These are phyloP conservation scores for Pisolithus sp. DNA, from an alignment of 768 basidiomycete genomes.

Conservation along the genomic window DNA sequence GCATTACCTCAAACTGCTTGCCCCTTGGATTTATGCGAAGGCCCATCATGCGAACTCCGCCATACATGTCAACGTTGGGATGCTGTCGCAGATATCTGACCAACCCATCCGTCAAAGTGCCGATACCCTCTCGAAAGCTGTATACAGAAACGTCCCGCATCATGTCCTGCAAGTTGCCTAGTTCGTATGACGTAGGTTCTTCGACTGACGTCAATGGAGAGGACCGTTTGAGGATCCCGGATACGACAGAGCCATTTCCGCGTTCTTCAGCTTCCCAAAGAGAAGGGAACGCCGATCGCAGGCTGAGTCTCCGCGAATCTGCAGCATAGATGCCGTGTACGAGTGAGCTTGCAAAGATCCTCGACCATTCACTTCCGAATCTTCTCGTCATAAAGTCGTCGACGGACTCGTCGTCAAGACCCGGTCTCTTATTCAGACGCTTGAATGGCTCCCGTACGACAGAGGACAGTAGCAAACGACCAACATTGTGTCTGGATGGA, in stretches of 20 bases:
- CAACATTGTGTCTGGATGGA: constrained; percentile 28
- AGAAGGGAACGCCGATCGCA: constrained; percentile 70
- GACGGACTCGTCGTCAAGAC: constrained; percentile 66
- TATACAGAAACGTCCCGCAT: constrained; percentile 69
- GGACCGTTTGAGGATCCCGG: constrained; percentile 41
- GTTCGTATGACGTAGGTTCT: constrained; percentile 31
- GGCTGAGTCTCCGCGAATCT: constrained; percentile 67
- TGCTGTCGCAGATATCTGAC: constrained; percentile 36
- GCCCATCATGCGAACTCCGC: constrained; percentile 33
- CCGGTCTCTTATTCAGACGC: constrained; percentile 34
- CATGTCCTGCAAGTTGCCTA: constrained; percentile 41
- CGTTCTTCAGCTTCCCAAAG: constrained; percentile 65
- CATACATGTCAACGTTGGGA: constrained; percentile 54
- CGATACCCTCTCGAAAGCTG: constrained; percentile 74
- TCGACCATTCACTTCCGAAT: constrained; percentile 68
- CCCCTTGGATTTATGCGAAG: constrained; percentile 29
- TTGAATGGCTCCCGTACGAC: constrained; percentile 55
- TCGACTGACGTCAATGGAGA: constrained; percentile 3
- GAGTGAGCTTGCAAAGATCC: constrained; percentile 69
- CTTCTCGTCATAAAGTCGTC: constrained; percentile 70
- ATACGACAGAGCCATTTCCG: constrained; percentile 64
- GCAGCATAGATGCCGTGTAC: constrained; percentile 93
- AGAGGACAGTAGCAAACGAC: constrained; percentile 44
- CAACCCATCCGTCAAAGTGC: constrained; percentile 56
- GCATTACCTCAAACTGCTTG: constrained; percentile 41